Evolutionary conservation across 73 alveolate species (phyloP).

Genomic region (Stentor coeruleus): DNA sequence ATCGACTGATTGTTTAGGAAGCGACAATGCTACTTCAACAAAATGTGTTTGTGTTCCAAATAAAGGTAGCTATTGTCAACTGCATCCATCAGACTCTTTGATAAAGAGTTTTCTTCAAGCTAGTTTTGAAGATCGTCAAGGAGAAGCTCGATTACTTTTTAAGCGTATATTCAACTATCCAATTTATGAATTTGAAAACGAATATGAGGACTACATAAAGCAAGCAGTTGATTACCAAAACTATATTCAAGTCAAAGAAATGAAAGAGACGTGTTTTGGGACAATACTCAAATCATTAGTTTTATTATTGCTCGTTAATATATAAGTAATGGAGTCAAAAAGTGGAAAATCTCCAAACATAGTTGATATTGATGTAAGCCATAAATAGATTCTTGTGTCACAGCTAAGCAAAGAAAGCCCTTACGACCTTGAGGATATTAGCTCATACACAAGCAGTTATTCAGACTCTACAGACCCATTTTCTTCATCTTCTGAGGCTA

Average conservation of each 20-base stretch:
- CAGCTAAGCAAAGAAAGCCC: background rate
- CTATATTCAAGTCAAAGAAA: too few species aligned
- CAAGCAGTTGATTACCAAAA: too few species aligned
- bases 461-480: background rate
- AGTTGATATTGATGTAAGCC: background rate
- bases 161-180: background rate
- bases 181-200: background rate
- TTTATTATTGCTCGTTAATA: too few species aligned
- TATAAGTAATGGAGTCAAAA: background rate
- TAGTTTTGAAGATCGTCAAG: background rate
- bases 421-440: background rate
- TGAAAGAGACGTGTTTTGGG: too few species aligned
- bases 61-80: background rate
- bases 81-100: background rate
- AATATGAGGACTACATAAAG: too few species aligned
- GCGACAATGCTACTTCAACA: background rate
- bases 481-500: background rate
- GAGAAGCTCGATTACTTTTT: background rate
- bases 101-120: background rate
- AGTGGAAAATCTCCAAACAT: background rate
- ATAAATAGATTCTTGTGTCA: background rate
- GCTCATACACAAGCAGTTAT: background rate
- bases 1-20: background rate
- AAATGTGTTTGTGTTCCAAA: background rate
- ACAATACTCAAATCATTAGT: too few species aligned